phyloP scores from a whole-genome alignment of 345 rosid genomes.

The Gynandropsis gynandra region DNA sequence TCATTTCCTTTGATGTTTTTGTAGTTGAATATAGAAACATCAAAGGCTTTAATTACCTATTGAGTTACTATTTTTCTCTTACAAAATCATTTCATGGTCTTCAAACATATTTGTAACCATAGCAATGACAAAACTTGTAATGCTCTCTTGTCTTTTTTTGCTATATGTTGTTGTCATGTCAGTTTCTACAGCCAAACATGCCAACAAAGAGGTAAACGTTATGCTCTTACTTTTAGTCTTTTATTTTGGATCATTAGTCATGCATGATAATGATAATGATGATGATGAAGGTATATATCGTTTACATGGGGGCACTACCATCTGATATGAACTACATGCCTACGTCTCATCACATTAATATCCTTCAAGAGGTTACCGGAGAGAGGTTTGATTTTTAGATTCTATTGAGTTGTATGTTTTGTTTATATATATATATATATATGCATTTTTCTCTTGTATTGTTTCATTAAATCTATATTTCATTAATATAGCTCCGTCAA shows the following conservation, averaged over 20 bases:
- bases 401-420: background rate
- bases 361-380: conserved; percentile 26
- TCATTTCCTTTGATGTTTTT: no score
- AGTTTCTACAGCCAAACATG: background rate
- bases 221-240: no score
- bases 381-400: conserved; percentile 7
- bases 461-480: background rate
- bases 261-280: background rate
- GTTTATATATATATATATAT: background rate
- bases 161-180: background rate
- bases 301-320: conserved; percentile 32
- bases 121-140: no score
- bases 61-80: no score
- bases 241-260: background rate
- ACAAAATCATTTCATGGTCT: no score
- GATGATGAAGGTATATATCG: conserved; percentile 27
- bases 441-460: background rate
- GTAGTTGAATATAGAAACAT: no score
- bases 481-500: conserved; percentile 18
- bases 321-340: conserved; percentile 16
- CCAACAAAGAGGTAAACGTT: background rate
- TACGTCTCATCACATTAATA: conserved; percentile 20
- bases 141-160: background rate
- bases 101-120: no score
- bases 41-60: no score